These are phyloP conservation scores for Hypoxylon subgilvum DNA, from an alignment of 495 filamentous ascomycete genomes.

Conservation along the genomic window DNA sequence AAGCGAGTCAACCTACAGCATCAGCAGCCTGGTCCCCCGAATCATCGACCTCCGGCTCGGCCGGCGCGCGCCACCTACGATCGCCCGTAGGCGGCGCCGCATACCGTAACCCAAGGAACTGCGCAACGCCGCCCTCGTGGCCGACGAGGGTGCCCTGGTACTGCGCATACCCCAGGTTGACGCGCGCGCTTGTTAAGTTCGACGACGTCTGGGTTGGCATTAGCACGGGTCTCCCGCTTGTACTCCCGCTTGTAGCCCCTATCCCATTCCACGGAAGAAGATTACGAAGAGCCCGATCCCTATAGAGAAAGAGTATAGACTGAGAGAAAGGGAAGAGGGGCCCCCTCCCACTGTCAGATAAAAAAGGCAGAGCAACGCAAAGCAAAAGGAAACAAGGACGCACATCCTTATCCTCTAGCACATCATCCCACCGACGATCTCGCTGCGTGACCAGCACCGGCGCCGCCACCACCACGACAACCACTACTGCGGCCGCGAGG, in stretches of 20 bases:
- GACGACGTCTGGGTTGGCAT: conserved; percentile 7
- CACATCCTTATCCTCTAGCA: conserved; percentile 6
- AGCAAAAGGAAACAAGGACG: not conserved
- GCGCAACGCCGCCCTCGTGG: conserved; percentile 42
- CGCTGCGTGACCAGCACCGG: conserved; percentile 9
- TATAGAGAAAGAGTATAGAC: too few species aligned
- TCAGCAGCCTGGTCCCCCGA: conserved; percentile 34
- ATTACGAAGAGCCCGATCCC: too few species aligned
- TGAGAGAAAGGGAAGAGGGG: too few species aligned
- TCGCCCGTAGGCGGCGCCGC: conserved; percentile 49
- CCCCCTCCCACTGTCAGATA: too few species aligned
- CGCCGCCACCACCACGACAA: conserved; percentile 8
- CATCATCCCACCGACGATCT: conserved; percentile 3
- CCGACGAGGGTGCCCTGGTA: conserved; percentile 46
- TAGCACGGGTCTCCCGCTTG: not conserved
- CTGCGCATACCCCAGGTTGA: conserved; percentile 53
- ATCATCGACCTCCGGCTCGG: conserved; percentile 31
- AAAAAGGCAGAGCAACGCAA: too few species aligned
- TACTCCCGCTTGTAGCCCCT: too few species aligned
- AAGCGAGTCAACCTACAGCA: conserved; percentile 21
- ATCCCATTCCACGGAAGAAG: too few species aligned
- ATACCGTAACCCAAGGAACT: conserved; percentile 54
- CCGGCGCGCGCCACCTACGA: conserved; percentile 50
- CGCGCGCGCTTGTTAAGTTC: conserved; percentile 15
- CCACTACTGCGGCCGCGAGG: not conserved